Evolutionary conservation across 768 basidiomycete species (phyloP).

Genomic region (Sutorius australiensis): DNA sequence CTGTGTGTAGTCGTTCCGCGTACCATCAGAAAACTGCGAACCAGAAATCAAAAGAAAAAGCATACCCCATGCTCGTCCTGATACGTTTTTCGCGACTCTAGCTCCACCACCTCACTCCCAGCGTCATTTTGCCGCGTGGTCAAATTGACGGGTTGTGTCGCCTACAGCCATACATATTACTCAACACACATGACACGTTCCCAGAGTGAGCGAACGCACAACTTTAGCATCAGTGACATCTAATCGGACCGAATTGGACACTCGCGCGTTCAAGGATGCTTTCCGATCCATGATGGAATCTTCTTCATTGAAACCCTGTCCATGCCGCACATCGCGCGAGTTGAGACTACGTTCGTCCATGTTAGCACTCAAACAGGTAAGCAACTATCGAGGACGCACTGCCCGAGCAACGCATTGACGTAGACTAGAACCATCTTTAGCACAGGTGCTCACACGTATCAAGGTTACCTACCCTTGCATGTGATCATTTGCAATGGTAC

Average conservation of each 20-base stretch:
- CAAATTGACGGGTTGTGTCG: constrained; percentile 16
- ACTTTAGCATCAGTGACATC: constrained; percentile 9
- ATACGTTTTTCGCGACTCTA: constrained; percentile 18
- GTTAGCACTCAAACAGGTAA: not conserved
- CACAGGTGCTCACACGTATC: not conserved
- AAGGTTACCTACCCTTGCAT: constrained; percentile 18
- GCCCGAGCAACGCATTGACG: constrained; percentile 25
- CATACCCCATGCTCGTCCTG: constrained; percentile 12
- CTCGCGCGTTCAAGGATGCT: not conserved
- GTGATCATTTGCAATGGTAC: constrained; percentile 27
- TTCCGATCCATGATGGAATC: constrained; percentile 12
- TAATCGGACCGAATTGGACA: constrained; percentile 12
- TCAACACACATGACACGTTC: not conserved
- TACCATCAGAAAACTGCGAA: not conserved
- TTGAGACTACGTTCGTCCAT: constrained; percentile 22
- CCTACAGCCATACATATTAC: constrained; percentile 3
- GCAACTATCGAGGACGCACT: constrained; percentile 12
- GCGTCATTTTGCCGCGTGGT: not conserved
- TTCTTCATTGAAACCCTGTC: constrained; percentile 26
- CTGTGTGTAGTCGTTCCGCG: constrained; percentile 14
- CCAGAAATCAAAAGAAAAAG: not conserved
- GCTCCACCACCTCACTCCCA: constrained; percentile 3
- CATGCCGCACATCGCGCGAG: constrained; percentile 14
- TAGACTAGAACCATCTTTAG: constrained; percentile 21
- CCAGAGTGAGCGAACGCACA: constrained; percentile 6